These are phyloP conservation scores for Fusarium goolgardi DNA, from an alignment of 2,329 filamentous ascomycete species.

Conservation along the genomic window DNA sequence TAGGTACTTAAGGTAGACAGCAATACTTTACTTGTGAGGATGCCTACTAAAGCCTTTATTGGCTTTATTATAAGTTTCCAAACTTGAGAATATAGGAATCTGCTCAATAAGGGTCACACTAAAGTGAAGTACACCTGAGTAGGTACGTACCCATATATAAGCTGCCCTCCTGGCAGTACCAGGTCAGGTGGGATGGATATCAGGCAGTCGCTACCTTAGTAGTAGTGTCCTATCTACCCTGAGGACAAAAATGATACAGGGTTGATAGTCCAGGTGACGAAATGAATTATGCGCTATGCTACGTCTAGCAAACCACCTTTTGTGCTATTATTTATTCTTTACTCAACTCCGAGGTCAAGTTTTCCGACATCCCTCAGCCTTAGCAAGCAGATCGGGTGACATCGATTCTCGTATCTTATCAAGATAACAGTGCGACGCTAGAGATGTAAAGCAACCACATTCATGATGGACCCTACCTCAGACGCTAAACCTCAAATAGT, in stretches of 20 bases:
- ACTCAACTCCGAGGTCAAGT: not conserved
- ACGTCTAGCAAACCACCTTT: not conserved
- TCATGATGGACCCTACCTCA: constrained; percentile 8
- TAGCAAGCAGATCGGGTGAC: constrained; percentile 8
- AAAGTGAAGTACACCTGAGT: not conserved
- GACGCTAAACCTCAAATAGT: constrained; percentile 25
- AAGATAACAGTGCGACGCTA: constrained; percentile 16
- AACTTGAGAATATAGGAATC: not conserved
- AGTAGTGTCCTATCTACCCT: not conserved
- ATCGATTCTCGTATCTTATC: constrained; percentile 13
- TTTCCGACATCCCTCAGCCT: not conserved
- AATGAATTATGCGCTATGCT: not conserved
- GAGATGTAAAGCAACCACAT: not conserved
- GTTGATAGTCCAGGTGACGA: not conserved
- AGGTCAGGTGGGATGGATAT: not conserved
- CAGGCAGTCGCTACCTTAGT: not conserved
- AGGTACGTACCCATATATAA: not conserved
- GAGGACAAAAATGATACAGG: not conserved
- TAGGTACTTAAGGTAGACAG: not conserved
- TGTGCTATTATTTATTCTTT: not conserved
- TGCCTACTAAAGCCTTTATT: not conserved
- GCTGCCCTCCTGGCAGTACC: not conserved
- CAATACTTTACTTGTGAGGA: not conserved
- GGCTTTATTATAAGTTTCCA: not conserved
- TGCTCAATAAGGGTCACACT: not conserved